Percentiles rank a stretch among this genome's conserved stretches.
phyloP scores from a whole-genome alignment of 2,329 filamentous ascomycete genomes.

The Tolypocladium endophyticum region DNA sequence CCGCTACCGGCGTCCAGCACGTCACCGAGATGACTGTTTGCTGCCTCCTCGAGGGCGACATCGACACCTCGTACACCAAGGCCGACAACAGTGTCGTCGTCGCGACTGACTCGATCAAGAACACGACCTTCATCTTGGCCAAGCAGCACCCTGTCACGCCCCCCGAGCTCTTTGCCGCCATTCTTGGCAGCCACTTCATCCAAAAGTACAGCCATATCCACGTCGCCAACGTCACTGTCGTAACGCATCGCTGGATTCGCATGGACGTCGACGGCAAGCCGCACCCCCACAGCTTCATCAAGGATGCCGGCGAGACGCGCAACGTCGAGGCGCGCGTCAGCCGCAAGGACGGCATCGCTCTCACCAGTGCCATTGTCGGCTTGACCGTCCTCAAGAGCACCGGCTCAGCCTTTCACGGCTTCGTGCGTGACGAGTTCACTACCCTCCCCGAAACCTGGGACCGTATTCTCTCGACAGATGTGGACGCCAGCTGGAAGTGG shows the following conservation, averaged over 20 bases:
- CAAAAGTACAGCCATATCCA: constrained; percentile 82
- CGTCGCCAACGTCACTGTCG: constrained; percentile 68
- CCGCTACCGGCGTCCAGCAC: constrained; percentile 65
- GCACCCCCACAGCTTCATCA: constrained; percentile 90
- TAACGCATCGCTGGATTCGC: constrained; percentile 84
- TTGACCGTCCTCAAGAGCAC: constrained; percentile 93
- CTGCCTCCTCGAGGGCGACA: constrained; percentile 85
- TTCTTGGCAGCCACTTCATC: constrained; percentile 81
- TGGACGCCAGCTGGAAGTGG: constrained; percentile 84
- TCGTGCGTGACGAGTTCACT: constrained; percentile 87
- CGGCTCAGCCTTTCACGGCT: constrained; percentile 90
- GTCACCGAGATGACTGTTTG: constrained; percentile 94
- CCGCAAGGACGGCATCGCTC: constrained; percentile 57
- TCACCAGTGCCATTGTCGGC: constrained; percentile 70
- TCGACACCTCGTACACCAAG: constrained; percentile 79
- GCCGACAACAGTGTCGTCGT: constrained; percentile 94
- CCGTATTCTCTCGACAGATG: constrained; percentile 87
- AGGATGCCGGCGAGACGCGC: constrained; percentile 81
- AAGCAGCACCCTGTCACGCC: constrained; percentile 89
- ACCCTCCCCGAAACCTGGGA: constrained; percentile 87
- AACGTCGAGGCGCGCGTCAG: constrained; percentile 65
- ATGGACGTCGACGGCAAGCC: constrained; percentile 79
- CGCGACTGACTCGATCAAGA: constrained; percentile 96
- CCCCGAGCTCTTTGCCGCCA: constrained; percentile 82
- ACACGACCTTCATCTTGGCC: constrained; percentile 89